Base-by-base conservation (phyloP, 495 filamentous ascomycete species). In the Penicillium salamii region DNA sequence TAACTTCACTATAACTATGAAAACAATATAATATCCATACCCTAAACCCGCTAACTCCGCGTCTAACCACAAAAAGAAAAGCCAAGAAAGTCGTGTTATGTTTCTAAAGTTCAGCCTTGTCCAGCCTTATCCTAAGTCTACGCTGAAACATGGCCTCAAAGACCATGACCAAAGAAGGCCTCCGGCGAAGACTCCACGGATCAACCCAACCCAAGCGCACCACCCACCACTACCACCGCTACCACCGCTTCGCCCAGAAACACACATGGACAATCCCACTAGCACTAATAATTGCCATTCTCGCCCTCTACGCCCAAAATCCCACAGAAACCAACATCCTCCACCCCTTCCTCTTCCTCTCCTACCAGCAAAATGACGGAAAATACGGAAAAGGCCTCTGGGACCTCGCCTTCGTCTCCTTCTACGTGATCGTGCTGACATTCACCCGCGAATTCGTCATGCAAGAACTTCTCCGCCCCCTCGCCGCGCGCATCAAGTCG, bases 371-470 rank as follows among this genome's bases (percentile, higher is more conserved):
- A 26, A 8, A 26, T 26, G 23, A 26, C 23, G 23, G 18, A 8
- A 26, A 24, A 21, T 96, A 95, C 69, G 91, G 87, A 59, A 96
- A 96, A 59, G 91, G 91, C 5, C 65, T 52, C n/a, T 79, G 77
- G 70, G 90, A 96, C 64, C 70, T 92, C 44, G 81, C 82, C 28
- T 90, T 96, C 55, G 87, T 96, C 11, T 59, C 76, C 53, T 95
- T 93, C 73, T 95, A 95, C 70, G 89, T 79, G 24, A 75, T 93
- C 51, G 75, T 95, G 34, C 76, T 96, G 33, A 83, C 83, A 44
- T 95, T 95, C 67, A 90, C 86, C 11, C 89, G 91, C 52, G 90
- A 96, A 63, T 92, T 95, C 74, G 72, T 91, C 65, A 93, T 95
- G 90, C 90, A 93, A 69, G 85, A 87, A 49, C 49, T 93, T 21